These are phyloP conservation scores for Gossypium bickii DNA, from an alignment of 345 rosid species.

Conservation along the genomic window DNA sequence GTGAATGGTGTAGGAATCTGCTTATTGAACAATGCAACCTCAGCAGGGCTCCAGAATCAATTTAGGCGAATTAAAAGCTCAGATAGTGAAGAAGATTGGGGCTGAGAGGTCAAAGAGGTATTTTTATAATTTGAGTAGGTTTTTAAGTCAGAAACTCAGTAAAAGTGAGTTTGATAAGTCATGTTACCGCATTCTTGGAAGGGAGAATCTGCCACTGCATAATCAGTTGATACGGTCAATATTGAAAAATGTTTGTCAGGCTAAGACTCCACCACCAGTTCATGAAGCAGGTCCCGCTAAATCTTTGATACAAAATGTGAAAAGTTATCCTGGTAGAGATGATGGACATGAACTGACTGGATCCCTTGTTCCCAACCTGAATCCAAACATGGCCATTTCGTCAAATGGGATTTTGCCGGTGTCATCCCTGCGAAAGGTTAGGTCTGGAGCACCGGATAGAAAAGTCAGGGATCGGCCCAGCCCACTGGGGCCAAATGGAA, in stretches of 20 bases:
- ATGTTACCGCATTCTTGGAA: slow-evolving; percentile 69
- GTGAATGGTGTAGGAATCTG: slow-evolving; percentile 46
- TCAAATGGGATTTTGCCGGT: slow-evolving; percentile 75
- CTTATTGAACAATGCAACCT: slow-evolving; percentile 66
- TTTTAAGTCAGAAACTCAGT: slow-evolving; percentile 73
- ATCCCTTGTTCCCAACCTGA: slow-evolving; percentile 47
- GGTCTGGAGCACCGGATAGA: slow-evolving; percentile 62
- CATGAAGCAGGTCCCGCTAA: slow-evolving; percentile 47
- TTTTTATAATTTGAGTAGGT: slow-evolving; percentile 69
- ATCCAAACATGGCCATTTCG: slow-evolving; percentile 51
- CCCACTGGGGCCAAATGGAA: slow-evolving; percentile 81
- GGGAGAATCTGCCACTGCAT: slow-evolving; percentile 85
- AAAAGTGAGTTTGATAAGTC: slow-evolving; percentile 84
- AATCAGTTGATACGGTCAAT: slow-evolving; percentile 76
- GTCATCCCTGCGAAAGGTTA: slow-evolving; percentile 62
- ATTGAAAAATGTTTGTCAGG: slow-evolving; percentile 75
- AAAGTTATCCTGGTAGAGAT: slow-evolving; percentile 42
- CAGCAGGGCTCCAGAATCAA: slow-evolving; percentile 76
- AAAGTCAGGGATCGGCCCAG: slow-evolving; percentile 72
- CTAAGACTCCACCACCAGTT: slow-evolving; percentile 56
- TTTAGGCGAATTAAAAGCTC: slow-evolving; percentile 71
- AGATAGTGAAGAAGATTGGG: slow-evolving; percentile 81
- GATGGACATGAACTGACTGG: slow-evolving; percentile 56
- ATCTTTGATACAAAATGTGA: slow-evolving; percentile 37
- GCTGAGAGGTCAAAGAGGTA: slow-evolving; percentile 76